These are phyloP conservation scores for Trapa bicornis DNA, from an alignment of 345 rosid genomes.

Conservation along the genomic window DNA sequence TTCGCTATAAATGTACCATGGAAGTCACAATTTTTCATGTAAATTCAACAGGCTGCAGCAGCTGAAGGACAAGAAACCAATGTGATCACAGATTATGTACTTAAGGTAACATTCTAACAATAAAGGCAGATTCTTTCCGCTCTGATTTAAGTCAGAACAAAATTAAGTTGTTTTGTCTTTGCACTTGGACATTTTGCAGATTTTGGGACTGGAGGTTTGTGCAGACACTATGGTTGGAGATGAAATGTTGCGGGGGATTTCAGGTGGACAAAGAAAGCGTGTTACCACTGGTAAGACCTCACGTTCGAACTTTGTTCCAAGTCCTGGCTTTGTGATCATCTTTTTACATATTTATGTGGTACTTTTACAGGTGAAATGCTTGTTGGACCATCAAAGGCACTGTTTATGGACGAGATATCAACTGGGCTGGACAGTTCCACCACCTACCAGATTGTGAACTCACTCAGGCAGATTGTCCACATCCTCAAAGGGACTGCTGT, in stretches of 20 bases:
- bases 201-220: slow-evolving; percentile 25
- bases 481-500: slow-evolving; percentile 47
- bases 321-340: background rate
- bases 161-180: background rate
- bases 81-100: slow-evolving; percentile 39
- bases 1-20: background rate
- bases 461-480: slow-evolving; percentile 40
- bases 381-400: slow-evolving; percentile 54
- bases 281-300: slow-evolving; percentile 26
- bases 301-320: background rate
- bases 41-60: slow-evolving; percentile 31
- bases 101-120: slow-evolving; percentile 29
- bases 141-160: background rate
- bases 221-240: slow-evolving; percentile 30
- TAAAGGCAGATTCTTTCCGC: background rate
- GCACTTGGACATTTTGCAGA: slow-evolving; percentile 7
- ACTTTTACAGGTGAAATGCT: slow-evolving; percentile 48
- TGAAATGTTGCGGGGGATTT: slow-evolving; percentile 30
- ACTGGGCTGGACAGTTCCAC: slow-evolving; percentile 79
- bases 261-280: slow-evolving; percentile 33
- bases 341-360: background rate
- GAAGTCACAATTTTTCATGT: background rate
- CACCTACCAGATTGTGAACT: slow-evolving; percentile 51
- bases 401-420: slow-evolving; percentile 73
- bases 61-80: slow-evolving; percentile 33